Evolutionary conservation across 1,284 basidiomycete species (phyloP).

Genomic region (Trametes versicolor): DNA sequence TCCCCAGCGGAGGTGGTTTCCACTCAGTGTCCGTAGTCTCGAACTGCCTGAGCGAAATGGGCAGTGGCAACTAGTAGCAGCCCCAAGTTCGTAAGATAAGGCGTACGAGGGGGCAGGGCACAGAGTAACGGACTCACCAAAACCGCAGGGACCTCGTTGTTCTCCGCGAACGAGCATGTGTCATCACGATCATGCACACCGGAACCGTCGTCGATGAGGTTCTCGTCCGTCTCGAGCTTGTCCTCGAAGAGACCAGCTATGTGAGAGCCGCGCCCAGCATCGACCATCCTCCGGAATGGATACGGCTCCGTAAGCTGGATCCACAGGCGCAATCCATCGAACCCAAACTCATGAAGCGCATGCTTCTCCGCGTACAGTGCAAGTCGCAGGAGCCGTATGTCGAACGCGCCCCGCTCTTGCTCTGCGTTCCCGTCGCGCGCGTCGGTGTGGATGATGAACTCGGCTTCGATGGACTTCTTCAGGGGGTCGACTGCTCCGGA

Average conservation of each 20-base stretch:
- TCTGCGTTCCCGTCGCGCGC: not conserved
- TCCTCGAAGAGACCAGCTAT: not conserved
- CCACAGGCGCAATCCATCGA: not conserved
- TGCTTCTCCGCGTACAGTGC: not conserved
- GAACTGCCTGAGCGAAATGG: no score
- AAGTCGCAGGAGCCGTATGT: not conserved
- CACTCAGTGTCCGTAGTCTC: no score
- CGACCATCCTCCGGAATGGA: not conserved
- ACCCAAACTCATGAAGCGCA: not conserved
- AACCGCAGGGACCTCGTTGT: no score
- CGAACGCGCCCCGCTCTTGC: not conserved
- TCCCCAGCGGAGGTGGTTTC: no score
- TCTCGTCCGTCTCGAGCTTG: no score
- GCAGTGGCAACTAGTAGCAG: no score
- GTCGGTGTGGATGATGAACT: not conserved
- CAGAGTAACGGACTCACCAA: no score
- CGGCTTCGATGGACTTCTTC: not conserved
- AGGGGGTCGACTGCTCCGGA: not conserved
- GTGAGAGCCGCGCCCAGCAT: not conserved
- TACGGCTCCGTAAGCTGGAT: conserved; percentile 2
- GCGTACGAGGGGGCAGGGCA: no score
- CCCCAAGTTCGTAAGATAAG: no score
- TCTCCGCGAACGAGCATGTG: no score
- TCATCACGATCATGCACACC: no score
- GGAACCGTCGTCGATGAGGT: no score